These are phyloP conservation scores for Hansenula lynferdii DNA, from an alignment of 1,139 yeast genomes.

Conservation along the genomic window DNA sequence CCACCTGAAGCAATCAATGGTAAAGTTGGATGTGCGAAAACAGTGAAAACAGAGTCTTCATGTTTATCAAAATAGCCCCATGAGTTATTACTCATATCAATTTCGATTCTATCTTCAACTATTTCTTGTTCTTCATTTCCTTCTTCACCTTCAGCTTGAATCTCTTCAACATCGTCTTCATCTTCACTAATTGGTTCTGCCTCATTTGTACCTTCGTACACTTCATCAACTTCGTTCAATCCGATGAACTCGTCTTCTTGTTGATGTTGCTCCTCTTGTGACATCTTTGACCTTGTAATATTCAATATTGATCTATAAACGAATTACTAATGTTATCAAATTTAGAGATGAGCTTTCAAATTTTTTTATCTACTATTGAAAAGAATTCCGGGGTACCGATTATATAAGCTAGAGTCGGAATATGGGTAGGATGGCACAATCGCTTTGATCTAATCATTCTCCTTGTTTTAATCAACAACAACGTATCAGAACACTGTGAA, in stretches of 20 bases:
- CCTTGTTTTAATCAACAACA: background rate
- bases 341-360: conserved; percentile 1
- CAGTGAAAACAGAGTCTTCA: conserved; percentile 74
- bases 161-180: conserved; percentile 33
- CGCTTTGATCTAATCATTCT: too few relatives aligned
- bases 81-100: conserved; percentile 86
- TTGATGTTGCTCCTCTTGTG: background rate
- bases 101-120: conserved; percentile 40
- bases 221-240: conserved; percentile 23
- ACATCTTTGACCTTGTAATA: conserved; percentile 5
- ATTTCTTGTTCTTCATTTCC: conserved; percentile 27
- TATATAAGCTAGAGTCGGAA: background rate
- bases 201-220: conserved; percentile 16
- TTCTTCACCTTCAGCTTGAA: conserved; percentile 28
- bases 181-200: conserved; percentile 30
- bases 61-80: conserved; percentile 87
- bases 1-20: conserved; percentile 90
- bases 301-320: background rate
- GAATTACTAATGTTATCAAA: conserved; percentile 1
- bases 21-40: conserved; percentile 73
- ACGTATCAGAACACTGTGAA: too few relatives aligned
- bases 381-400: background rate
- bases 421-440: background rate
- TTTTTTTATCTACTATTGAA: background rate
- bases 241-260: conserved; percentile 14